phyloP scores from a whole-genome alignment of 1,139 yeast genomes.

The Saccharomyces hybrid region DNA sequence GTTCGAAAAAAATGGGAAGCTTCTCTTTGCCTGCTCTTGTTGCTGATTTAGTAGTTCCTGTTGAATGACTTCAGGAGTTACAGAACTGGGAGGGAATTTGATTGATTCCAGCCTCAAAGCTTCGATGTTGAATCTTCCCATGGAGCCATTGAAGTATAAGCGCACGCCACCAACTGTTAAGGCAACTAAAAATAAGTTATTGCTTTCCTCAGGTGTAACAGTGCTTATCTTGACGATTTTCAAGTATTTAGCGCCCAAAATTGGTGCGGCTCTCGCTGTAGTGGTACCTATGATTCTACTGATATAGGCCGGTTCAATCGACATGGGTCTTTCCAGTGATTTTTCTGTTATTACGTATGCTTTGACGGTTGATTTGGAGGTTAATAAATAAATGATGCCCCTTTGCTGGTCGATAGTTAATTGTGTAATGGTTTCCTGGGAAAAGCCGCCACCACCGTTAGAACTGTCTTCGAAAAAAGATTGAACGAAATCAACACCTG shows the following conservation, averaged over 20 bases:
- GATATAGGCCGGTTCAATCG: constrained; percentile 33
- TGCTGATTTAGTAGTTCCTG: constrained; percentile 36
- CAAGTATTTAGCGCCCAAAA: constrained; percentile 33
- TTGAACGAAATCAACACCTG: constrained; percentile 40
- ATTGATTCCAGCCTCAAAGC: constrained; percentile 46
- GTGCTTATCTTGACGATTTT: constrained; percentile 58
- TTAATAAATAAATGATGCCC: constrained; percentile 69
- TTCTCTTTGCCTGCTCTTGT: constrained; percentile 35
- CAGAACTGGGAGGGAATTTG: constrained; percentile 71
- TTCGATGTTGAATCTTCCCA: constrained; percentile 34
- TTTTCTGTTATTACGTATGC: constrained; percentile 52
- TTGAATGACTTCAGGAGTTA: constrained; percentile 47
- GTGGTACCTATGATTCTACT: constrained; percentile 56
- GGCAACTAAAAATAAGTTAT: constrained; percentile 70
- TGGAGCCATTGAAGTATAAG: constrained; percentile 53
- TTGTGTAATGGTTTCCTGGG: constrained; percentile 54
- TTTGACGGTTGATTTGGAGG: constrained; percentile 75
- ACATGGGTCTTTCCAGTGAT: constrained; percentile 34
- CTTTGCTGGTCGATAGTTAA: constrained; percentile 71
- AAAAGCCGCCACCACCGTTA: constrained; percentile 13
- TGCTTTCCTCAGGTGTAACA: constrained; percentile 57
- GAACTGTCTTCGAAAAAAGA: constrained; percentile 32
- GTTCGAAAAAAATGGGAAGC: constrained; percentile 26
- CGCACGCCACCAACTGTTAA: constrained; percentile 84
- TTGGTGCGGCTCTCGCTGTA: constrained; percentile 37